Evolutionary conservation across 495 filamentous ascomycete genomes (phyloP), one percentile per base, ranked within the genome.

Genomic region (Trichoderma orchidacearum): DNA sequence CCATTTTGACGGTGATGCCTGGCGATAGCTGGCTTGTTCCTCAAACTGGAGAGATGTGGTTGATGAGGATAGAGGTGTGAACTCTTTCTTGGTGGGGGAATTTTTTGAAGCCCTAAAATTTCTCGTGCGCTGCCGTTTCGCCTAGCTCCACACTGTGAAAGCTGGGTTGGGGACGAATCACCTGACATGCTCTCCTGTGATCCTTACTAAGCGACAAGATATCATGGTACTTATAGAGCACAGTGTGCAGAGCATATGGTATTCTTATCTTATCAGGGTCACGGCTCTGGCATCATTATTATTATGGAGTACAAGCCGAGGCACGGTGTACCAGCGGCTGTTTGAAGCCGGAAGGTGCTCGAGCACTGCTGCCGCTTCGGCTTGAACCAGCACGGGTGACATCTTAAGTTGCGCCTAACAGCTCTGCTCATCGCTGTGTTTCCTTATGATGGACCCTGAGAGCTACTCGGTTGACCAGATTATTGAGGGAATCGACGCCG

Each of bases 1-100:
- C 79, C 79, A 81, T 81, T 66, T 78, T 81, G 76, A 75, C 66
- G 69, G 75, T 68, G 72, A 71, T 65, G 70, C 65, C 66, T 68
- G 65, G 61, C 59, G 66, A 60, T 58, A 51, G 59, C 58, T 59
- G 60, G 58, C 60, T 58, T 59, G 53, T 23, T 45, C 52, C 38
- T 67, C 62, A 66, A 63, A 63, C 62, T 67, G 60, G 58, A 61
- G 64, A 58, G 58, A 54, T 60, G 59, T 63, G 59, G 59, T 34
- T 58, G 50, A 51, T 38, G 35, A 36, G 56, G 51, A 51, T 56
- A 59, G 58, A 55, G 28, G 23, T 57, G 52, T 35, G 59, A 61
- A 64, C n/a, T n/a, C n/a, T n/a, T n/a, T 66, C 63, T 58, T 65
- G 57, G 56, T 61, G 63, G 55, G 58, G 29, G 50, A 60, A 54